Conservation (phyloP, 2,329 filamentous ascomycete genomes). For the Camillea tinctor region DNA sequence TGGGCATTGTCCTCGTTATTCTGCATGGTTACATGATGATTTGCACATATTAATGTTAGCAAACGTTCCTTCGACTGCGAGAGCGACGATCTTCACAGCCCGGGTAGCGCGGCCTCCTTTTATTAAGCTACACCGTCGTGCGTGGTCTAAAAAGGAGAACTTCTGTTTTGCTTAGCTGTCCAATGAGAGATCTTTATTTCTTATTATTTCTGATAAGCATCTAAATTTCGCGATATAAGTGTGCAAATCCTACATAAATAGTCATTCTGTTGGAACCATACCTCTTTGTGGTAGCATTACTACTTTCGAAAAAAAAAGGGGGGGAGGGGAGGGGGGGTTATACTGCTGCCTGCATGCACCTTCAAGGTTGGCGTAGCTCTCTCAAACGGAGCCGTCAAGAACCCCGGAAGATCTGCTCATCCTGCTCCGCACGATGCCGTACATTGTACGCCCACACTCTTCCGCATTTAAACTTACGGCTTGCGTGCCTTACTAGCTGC, state of each 20-base stretch:
- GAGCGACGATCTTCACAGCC: not conserved
- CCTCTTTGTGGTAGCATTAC: no score
- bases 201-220: no score
- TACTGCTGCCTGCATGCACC: no score
- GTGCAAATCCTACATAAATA: no score
- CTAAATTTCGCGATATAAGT: no score
- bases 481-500: slow-evolving; percentile 25
- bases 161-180: not conserved
- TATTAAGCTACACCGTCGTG: not conserved
- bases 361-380: no score
- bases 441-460: not conserved
- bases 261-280: no score
- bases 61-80: not conserved
- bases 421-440: not conserved
- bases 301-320: no score
- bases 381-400: not conserved
- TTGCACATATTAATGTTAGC: not conserved
- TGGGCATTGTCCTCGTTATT: no score
- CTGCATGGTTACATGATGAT: no score
- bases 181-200: not conserved
- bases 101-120: not conserved
- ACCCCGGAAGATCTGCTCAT: not conserved
- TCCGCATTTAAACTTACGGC: not conserved
- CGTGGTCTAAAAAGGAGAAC: not conserved
- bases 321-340: no score